Conservation (phyloP, 345 rosid species). For the Lepidium aucheri region DNA sequence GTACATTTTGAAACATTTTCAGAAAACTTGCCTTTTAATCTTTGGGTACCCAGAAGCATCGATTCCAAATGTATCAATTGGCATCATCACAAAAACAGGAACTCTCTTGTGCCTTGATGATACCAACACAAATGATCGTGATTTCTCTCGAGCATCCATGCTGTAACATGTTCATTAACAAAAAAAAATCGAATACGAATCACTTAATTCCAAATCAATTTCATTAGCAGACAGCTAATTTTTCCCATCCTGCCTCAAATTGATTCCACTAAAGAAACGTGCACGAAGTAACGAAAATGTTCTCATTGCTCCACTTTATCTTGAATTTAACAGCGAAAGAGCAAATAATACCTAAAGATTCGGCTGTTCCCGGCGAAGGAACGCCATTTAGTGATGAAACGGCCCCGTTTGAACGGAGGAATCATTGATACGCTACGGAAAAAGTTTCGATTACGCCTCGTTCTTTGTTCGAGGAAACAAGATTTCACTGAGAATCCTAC, state of each 20-base stretch:
- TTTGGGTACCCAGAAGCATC: slow-evolving; percentile 52
- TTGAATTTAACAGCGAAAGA: not conserved
- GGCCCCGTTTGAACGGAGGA: slow-evolving; percentile 35
- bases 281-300: slow-evolving; percentile 1
- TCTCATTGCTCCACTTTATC: not conserved
- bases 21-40: slow-evolving; percentile 38
- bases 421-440: slow-evolving; percentile 41
- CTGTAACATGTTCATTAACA: slow-evolving; percentile 26
- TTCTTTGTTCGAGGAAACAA: slow-evolving; percentile 28
- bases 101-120: slow-evolving; percentile 52
- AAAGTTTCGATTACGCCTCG: slow-evolving; percentile 27
- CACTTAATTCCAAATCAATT: not conserved
- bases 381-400: slow-evolving; percentile 31
- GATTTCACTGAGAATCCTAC: slow-evolving; percentile 26
- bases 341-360: slow-evolving; percentile 36
- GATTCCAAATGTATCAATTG: slow-evolving; percentile 36
- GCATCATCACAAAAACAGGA: slow-evolving; percentile 57
- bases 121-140: slow-evolving; percentile 38
- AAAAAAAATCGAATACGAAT: not conserved
- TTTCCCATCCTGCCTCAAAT: not conserved
- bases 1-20: not conserved
- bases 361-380: slow-evolving; percentile 33
- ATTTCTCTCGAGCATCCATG: slow-evolving; percentile 59
- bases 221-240: not conserved
- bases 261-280: slow-evolving; percentile 3